Base-by-base conservation (phyloP, 768 basidiomycete species). In the Mycena belliarum region DNA sequence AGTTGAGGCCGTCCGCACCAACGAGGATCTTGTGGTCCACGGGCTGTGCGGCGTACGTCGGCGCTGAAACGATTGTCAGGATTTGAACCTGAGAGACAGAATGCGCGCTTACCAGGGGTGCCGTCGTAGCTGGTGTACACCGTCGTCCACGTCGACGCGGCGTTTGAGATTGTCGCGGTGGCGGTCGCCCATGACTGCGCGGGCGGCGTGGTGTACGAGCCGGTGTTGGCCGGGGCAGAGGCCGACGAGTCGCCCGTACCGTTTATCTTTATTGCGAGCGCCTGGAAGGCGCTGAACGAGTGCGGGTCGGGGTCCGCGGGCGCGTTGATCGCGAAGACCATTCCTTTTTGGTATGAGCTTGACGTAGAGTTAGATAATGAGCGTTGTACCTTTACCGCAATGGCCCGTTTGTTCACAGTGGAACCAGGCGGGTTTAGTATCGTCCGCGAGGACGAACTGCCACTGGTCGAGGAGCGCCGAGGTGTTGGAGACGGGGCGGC, bases 91-190 rank as follows among this genome's bases (percentile, higher is more conserved):
- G 8, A 29, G 5, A 8, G 6, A 49, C n/a, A 23, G 15, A 1
- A 38, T n/a, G 16, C 14, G 16, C 1, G 65, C 47, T 65, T 61
- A 28, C 60, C 43, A 21, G 63, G 65, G 6, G 65, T 66, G 15
- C 64, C 67, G 4, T 52, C 57, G 28, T 68, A 69, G 45, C 65
- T 66, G 15, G 70, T 66, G 54, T 71, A 70, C 3, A 72, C 70
- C 20, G 70, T 66, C 3, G 69, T 69, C 57, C 64, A 61, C 28
- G 66, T 64, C 18, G 51, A 55, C 11, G 43, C 50, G n/a, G 55
- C 60, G 7, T 67, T 59, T 11, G 72, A 68, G 18, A 73, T 63
- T 7, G 76, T 73, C 10, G 72, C 70, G 2, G 76, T 75, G 1
- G 68, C 71, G 32, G 70, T 71, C 32, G 59, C 62, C 21, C 68